These are phyloP conservation scores for Neurospora sp. DNA, from an alignment of 495 filamentous ascomycete genomes.

Conservation along the genomic window DNA sequence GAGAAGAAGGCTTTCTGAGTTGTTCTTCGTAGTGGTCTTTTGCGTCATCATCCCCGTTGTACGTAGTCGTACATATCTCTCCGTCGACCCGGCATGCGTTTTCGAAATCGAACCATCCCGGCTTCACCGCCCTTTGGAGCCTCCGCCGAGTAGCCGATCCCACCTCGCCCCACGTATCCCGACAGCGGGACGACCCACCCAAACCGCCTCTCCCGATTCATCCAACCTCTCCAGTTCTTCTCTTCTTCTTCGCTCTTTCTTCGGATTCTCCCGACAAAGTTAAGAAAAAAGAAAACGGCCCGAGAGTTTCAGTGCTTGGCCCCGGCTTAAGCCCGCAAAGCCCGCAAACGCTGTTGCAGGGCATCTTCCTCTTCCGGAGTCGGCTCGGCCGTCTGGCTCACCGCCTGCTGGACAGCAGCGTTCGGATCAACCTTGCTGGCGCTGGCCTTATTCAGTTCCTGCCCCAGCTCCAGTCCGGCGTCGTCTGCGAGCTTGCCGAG, in stretches of 20 bases:
- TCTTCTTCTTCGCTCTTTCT: background rate
- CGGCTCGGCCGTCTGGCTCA: conserved; percentile 34
- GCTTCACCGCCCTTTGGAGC: background rate
- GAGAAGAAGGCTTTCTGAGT: background rate
- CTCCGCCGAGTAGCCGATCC: background rate
- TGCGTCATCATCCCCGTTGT: background rate
- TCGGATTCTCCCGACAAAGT: background rate
- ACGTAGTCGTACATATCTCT: background rate
- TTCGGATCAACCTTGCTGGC: conserved; percentile 42
- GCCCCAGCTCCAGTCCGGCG: conserved; percentile 62
- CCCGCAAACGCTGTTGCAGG: conserved; percentile 47
- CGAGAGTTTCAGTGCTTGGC: background rate
- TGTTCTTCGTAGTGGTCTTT: background rate
- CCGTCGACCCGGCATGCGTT: background rate
- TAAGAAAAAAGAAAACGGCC: background rate
- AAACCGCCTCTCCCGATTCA: background rate
- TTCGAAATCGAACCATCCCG: background rate
- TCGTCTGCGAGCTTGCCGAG: conserved; percentile 76
- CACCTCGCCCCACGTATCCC: background rate
- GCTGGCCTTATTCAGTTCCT: conserved; percentile 54
- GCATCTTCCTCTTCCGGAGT: conserved; percentile 55
- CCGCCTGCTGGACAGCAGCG: background rate
- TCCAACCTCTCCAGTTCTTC: background rate
- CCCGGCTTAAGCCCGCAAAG: conserved; percentile 33
- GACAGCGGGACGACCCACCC: background rate